Base-by-base conservation (phyloP, 2,329 filamentous ascomycete genomes). In the Blastomyces silverae region DNA sequence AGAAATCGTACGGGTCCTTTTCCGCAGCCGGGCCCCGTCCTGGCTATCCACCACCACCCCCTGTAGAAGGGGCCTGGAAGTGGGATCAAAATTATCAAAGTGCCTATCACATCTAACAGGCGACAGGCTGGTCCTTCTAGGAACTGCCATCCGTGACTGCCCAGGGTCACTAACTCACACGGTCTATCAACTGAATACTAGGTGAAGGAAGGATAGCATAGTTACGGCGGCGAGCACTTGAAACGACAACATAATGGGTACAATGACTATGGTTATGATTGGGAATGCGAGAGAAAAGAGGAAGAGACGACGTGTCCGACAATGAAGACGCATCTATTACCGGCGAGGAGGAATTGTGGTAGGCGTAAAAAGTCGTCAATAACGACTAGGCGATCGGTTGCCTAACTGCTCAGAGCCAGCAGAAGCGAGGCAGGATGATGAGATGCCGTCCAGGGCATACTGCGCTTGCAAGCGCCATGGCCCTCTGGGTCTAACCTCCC, bases 111-210 rank as follows among this genome's bases (percentile, higher is more conserved):
- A 71, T 81, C 64, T 79, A 82, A 69, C 78, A 80, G 68, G 76
- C 79, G 28, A 81, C 79, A 15, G 80, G 80, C 25, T 77, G 78
- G 65, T 78, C 77, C 1, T 79, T 81, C 66, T 82, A 80, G 80
- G 79, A 82, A 28, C 73, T 74, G 52, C 80, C 80, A 4, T 69
- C 82, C 86, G 31, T 78, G 83, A 66, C 72, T 74, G 22, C 78
- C 88, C 68, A 87, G 87, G 77, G 79, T 37, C 79, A 85, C 31
- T 83, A 87, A 73, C 68, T 81, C 84, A 65, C 80, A 64, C 13
- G 64, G 64, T 31, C 20, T 79, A 65, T 78, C 81, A 66, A 83
- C 84, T 64, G 88, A 84, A 78, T 89, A 84, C 77, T 90, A 87
- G 71, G 80, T 70, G 25, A 58, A 67, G 57, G 63, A 64, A 59